A percentile compares a stretch with the other conserved stretches of the same genome.
Conservation (phyloP, 495 filamentous ascomycete genomes). For the Tuber magnatum region DNA sequence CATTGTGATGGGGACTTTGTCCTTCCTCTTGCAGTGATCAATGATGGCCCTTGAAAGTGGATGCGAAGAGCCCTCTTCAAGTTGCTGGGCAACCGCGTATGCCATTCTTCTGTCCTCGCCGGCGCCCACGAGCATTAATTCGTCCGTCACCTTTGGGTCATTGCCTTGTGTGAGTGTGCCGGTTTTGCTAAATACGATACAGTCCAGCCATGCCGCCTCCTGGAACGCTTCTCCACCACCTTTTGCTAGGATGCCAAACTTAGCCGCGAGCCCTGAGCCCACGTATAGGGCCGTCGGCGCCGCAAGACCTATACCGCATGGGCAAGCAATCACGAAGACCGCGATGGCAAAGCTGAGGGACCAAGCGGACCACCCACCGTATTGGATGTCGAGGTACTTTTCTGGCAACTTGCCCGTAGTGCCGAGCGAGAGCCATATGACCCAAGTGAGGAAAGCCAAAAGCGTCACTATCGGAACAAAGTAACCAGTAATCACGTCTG, state of each 20-base stretch:
- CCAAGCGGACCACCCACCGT: conserved; percentile 76
- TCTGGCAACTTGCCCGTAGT: conserved; percentile 56
- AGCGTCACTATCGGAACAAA: conserved; percentile 79
- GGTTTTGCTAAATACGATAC: conserved; percentile 90
- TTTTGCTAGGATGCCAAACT: conserved; percentile 79
- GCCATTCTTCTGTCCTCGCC: conserved; percentile 27
- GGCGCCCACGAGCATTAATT: conserved; percentile 49
- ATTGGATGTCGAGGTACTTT: conserved; percentile 56
- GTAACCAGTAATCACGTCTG: conserved; percentile 74
- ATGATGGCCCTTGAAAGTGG: conserved; percentile 75
- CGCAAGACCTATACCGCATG: conserved; percentile 81
- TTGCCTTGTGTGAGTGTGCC: conserved; percentile 82
- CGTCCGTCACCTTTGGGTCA: conserved; percentile 67
- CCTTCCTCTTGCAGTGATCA: conserved; percentile 42
- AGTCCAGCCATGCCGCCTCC: conserved; percentile 75
- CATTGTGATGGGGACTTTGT: background rate
- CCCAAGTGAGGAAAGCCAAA: conserved; percentile 70
- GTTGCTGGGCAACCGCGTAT: conserved; percentile 52
- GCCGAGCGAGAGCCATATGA: conserved; percentile 75
- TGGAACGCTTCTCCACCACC: conserved; percentile 94
- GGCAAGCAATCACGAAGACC: conserved; percentile 89
- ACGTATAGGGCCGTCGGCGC: conserved; percentile 89
- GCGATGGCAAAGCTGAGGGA: conserved; percentile 84
- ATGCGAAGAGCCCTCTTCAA: conserved; percentile 79
- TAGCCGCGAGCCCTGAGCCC: conserved; percentile 75